Evolutionary conservation across 495 filamentous ascomycete genomes (phyloP).

Genomic region (Tuber umbilicatum): DNA sequence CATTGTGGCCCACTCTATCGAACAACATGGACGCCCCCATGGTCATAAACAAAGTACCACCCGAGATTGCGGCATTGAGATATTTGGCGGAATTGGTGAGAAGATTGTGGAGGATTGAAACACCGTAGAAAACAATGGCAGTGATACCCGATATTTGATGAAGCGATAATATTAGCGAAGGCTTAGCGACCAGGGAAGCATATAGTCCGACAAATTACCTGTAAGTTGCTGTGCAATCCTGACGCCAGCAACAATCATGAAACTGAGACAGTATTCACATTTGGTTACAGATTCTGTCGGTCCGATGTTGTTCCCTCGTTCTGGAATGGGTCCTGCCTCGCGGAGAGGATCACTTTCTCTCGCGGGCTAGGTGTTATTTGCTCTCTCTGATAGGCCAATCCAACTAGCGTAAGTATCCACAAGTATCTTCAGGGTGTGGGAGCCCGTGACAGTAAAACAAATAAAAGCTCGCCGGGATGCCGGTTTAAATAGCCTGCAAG

Average conservation of each 20-base stretch:
- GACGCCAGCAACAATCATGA: too few relatives aligned
- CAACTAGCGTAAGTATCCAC: too few relatives aligned
- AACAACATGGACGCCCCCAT: slow-evolving; percentile 71
- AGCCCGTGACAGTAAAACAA: not conserved
- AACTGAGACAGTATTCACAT: too few relatives aligned
- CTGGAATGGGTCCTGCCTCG: not conserved
- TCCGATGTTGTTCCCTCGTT: slow-evolving; percentile 9
- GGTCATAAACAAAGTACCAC: slow-evolving; percentile 77
- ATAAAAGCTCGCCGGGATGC: not conserved
- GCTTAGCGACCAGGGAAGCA: not conserved
- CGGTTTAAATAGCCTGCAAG: too few relatives aligned
- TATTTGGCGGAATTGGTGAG: slow-evolving; percentile 68
- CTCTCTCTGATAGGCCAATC: too few relatives aligned
- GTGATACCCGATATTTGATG: too few relatives aligned
- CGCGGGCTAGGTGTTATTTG: not conserved
- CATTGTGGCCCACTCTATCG: slow-evolving; percentile 78
- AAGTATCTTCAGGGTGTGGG: too few relatives aligned
- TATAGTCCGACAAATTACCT: too few relatives aligned
- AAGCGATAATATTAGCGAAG: not conserved
- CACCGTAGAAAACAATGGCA: too few relatives aligned
- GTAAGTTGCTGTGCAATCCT: too few relatives aligned
- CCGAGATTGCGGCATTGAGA: slow-evolving; percentile 76
- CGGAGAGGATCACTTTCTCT: too few relatives aligned
- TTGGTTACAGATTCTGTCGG: slow-evolving; percentile 12
- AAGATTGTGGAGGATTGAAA: slow-evolving; percentile 73